Evolutionary conservation across 352 stramenopile species (phyloP), one percentile per base, ranked within the genome.

Genomic region (Phytophthora meadii): DNA sequence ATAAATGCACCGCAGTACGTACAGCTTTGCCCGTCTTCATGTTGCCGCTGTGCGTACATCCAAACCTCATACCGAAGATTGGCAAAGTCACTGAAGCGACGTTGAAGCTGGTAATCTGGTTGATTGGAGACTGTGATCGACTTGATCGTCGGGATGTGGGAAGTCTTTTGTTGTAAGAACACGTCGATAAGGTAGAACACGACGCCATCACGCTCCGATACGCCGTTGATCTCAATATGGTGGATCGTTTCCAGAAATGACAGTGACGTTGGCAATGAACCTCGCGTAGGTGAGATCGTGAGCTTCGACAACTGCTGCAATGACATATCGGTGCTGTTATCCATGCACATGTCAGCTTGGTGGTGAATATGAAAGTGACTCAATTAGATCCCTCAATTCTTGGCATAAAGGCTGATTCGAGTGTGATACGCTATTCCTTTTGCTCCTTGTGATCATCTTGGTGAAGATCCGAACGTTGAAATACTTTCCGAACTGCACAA

Each of bases 141-240:
- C 63, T 80, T 76, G 70, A 79, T 72, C 19, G 76, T 82, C 52
- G 73, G 79, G 45, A 88, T 83, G 24, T 78, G 79, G n/a, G 59
- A 84, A 37, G 62, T 72, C 27, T 64, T 59, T 34, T 78, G 75
- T 50, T 84, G 54, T 9, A 88, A 53, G 65, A 79, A 88, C 25
- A 90, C 75, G 19, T 87, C 70, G 8, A 86, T 39, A 12, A 73
- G 62, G 55, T 86, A 86, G 58, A 72, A 85, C 2, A 69, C 65
- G 39, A 84, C 76, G 40, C 71, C 66, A 30, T 74, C 57, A 47
- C 68, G 68, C 56, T 82, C 70, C 24, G 48, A 53, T 2, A 47
- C 60, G 27, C 46, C 36, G 19, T 72, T 71, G 62, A 87, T 80
- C 68, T 83, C 73, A 39, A 87, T 49, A 41, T 67, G 73, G 14